Evolutionary conservation across 768 basidiomycete species (phyloP), one percentile per base, ranked within the genome.

Genomic region (Boletus rufocinnamomeus): DNA sequence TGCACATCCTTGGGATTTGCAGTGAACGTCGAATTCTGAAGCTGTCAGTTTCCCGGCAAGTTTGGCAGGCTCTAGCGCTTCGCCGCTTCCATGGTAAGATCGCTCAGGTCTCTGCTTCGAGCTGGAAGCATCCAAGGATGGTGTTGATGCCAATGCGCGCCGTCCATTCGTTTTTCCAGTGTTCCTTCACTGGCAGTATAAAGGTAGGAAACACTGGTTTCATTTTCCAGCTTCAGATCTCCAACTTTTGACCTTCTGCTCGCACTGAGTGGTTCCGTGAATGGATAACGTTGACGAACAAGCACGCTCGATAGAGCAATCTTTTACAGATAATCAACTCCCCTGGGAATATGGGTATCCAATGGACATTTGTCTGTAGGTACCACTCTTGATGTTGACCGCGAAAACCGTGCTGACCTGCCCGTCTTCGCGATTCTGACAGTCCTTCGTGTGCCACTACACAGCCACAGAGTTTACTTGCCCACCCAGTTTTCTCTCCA

Each of bases 351-450:
- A 51, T 38, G 30, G 8, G 2, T 19, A 34, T 37, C 6, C 19
- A n/a, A 30, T 3, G 19, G n/a, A 44, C 30, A 6, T 7, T 11
- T 38, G 11, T 58, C 7, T 13, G 66, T 67, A 19, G 0, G 66
- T 54, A 10, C 11, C 32, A 17, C 0, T 40, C 13, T 44, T 30
- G 48, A n/a, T 37, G 8, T 30, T 25, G 49, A 34, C 4, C 8
- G 14, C 8, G 23, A 46, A 35, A 34, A 35, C n/a, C 25, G 32
- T 37, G 14, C 45, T 63, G 56, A 68, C 19, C 7, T 30, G n/a
- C 8, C 10, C n/a, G n/a, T 40, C 9, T 44, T 11, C n/a, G 27
- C 1, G 1, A 23, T 54, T 38, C 11, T 8, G 5, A 43, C 34
- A 65, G 66, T 41, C 38, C 28, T 17, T 19, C 25, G 2, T 38